Conservation (phyloP, 495 filamentous ascomycete species). For the Haplographium delicatum region DNA sequence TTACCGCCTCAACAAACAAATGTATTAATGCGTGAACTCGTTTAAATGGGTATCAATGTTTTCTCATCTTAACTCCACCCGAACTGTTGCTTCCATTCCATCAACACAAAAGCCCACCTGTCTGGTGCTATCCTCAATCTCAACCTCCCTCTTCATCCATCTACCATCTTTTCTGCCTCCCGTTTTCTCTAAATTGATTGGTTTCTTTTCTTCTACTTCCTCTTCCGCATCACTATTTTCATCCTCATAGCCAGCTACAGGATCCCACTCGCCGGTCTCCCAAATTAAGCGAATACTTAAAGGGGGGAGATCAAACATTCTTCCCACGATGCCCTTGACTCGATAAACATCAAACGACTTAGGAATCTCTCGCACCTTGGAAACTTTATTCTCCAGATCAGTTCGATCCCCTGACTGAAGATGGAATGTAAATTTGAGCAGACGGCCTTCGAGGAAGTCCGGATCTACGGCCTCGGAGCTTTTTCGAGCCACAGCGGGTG, state of each 20-base stretch:
- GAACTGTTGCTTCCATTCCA: conserved; percentile 57
- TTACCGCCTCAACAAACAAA: neutral
- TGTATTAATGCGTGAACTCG: neutral
- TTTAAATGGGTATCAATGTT: conserved; percentile 10
- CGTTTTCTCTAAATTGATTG: conserved; percentile 1
- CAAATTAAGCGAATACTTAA: conserved; percentile 61
- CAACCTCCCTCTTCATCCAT: conserved; percentile 70
- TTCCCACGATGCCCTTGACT: conserved; percentile 71
- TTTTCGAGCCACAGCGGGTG: conserved; percentile 50
- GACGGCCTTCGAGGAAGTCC: conserved; percentile 64
- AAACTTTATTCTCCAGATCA: conserved; percentile 20
- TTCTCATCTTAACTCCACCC: conserved; percentile 50
- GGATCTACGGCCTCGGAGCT: conserved; percentile 47
- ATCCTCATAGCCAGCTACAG: conserved; percentile 58
- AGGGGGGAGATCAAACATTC: conserved; percentile 60
- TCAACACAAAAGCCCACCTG: conserved; percentile 81
- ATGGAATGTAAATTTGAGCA: conserved; percentile 62
- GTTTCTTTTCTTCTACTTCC: conserved; percentile 40
- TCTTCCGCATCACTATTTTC: conserved; percentile 55
- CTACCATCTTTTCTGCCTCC: conserved; percentile 28
- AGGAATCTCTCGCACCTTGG: conserved; percentile 54
- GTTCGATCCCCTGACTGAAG: conserved; percentile 21
- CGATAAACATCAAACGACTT: conserved; percentile 72
- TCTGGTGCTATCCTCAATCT: conserved; percentile 74
- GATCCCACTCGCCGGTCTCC: conserved; percentile 84